Evolutionary conservation across 2,329 filamentous ascomycete genomes (phyloP).

Genomic region (Fusarium pininemorale): DNA sequence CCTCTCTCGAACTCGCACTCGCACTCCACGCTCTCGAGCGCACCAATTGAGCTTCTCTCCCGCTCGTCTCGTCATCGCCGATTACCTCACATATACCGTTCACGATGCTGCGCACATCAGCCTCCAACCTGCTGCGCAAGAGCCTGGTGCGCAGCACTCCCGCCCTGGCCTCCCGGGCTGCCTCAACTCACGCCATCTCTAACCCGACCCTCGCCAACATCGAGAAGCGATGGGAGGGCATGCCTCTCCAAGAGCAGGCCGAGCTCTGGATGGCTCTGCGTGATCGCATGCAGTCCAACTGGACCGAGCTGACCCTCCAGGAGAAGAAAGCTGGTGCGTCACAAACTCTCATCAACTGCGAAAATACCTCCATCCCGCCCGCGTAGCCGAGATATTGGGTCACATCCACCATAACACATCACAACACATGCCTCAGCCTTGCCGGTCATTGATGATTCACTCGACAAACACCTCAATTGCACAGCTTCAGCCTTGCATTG

Average conservation of each 20-base stretch:
- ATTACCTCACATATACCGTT: constrained; percentile 32
- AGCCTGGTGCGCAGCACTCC: constrained; percentile 56
- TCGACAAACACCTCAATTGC: constrained; percentile 17
- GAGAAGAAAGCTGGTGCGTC: constrained; percentile 98
- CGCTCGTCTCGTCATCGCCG: constrained; percentile 12
- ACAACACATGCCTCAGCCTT: constrained; percentile 4
- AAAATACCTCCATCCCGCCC: constrained; percentile 49
- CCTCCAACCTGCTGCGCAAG: constrained; percentile 63
- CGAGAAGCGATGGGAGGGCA: constrained; percentile 98
- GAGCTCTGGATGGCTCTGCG: constrained; percentile 98
- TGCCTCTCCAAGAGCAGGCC: constrained; percentile 98
- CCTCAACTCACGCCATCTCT: constrained; percentile 90
- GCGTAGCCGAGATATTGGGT: constrained; percentile 35
- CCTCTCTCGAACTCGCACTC: constrained; percentile 33
- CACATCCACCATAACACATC: constrained; percentile 20
- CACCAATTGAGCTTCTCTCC: constrained; percentile 47
- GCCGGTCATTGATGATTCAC: constrained; percentile 27
- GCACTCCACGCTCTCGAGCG: constrained; percentile 41
- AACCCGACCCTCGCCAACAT: constrained; percentile 98
- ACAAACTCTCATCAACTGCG: constrained; percentile 47
- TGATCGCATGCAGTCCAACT: constrained; percentile 98
- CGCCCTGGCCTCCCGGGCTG: constrained; percentile 60
- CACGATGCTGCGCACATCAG: constrained; percentile 65
- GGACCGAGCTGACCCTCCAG: constrained; percentile 91
- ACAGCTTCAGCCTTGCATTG: constrained; percentile 33